Evolutionary conservation across 2,329 filamentous ascomycete genomes (phyloP).

Genomic region (Fusarium coicis): DNA sequence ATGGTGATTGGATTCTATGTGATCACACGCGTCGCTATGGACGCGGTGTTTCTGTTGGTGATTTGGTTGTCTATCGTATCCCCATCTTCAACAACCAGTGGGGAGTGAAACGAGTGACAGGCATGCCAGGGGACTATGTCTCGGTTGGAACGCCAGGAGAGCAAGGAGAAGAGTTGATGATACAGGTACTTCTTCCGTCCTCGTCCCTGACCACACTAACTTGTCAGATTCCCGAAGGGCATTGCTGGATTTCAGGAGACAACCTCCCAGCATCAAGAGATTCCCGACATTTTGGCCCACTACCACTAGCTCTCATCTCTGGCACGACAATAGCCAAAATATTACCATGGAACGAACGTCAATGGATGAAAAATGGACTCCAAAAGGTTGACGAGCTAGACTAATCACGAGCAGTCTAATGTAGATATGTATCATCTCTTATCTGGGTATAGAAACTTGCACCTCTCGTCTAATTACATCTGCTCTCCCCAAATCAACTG

Average conservation of each 20-base stretch:
- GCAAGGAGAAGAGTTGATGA: slow-evolving; percentile 62
- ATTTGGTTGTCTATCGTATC: slow-evolving; percentile 82
- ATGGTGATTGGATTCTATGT: slow-evolving; percentile 75
- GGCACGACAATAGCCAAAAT: slow-evolving; percentile 82
- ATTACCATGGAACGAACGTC: slow-evolving; percentile 62
- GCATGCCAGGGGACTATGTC: slow-evolving; percentile 81
- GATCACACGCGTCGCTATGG: slow-evolving; percentile 76
- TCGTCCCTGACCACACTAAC: slow-evolving; percentile 1
- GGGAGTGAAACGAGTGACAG: slow-evolving; percentile 83
- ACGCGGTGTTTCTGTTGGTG: slow-evolving; percentile 75
- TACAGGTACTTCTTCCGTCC: slow-evolving; percentile 65
- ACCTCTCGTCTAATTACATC: slow-evolving; percentile 51
- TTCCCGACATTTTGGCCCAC: slow-evolving; percentile 85
- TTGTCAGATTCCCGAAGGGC: slow-evolving; percentile 82
- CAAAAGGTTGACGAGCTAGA: slow-evolving; percentile 44
- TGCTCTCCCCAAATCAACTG: slow-evolving; percentile 33
- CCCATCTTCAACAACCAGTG: slow-evolving; percentile 71
- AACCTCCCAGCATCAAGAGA: slow-evolving; percentile 87
- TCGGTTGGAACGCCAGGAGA: slow-evolving; percentile 69
- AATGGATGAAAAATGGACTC: slow-evolving; percentile 61
- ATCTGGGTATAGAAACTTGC: slow-evolving; percentile 45
- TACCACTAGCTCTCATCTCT: slow-evolving; percentile 85
- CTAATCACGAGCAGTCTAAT: slow-evolving; percentile 15
- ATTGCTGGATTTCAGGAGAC: slow-evolving; percentile 92
- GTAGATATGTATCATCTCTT: slow-evolving; percentile 42